Evolutionary conservation across 805 yeast species (phyloP).

Genomic region (Candida insectorum): DNA sequence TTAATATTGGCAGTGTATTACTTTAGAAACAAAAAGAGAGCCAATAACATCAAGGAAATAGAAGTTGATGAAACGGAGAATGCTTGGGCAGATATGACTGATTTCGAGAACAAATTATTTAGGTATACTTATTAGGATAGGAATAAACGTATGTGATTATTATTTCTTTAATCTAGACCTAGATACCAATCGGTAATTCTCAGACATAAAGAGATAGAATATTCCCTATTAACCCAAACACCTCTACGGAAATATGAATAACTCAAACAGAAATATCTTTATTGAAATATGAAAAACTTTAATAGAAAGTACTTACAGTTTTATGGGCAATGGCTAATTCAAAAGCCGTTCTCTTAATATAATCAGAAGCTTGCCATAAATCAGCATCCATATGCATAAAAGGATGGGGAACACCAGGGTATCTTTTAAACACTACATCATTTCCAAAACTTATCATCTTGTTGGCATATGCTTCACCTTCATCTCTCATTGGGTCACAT

Average conservation of each 20-base stretch:
- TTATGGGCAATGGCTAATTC: slow-evolving; percentile 25
- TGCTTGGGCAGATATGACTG: slow-evolving; percentile 48
- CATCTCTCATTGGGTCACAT: slow-evolving; percentile 29
- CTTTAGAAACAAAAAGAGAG: slow-evolving; percentile 34
- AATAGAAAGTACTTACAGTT: slow-evolving; percentile 1
- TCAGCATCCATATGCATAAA: slow-evolving; percentile 30
- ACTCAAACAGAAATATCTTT: no score
- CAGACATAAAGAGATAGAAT: no score
- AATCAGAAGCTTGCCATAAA: slow-evolving; percentile 25
- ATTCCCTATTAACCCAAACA: no score
- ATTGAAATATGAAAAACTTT: no score
- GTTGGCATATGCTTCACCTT: slow-evolving; percentile 27
- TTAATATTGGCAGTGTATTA: slow-evolving; percentile 22
- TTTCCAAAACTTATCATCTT: slow-evolving; percentile 21
- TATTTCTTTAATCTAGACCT: no score
- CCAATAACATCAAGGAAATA: not conserved
- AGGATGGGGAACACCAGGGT: slow-evolving; percentile 30
- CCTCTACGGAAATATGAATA: no score
- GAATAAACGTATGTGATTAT: no score
- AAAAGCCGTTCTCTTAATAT: slow-evolving; percentile 21
- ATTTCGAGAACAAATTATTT: slow-evolving; percentile 35
- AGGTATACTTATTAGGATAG: slow-evolving; percentile 28
- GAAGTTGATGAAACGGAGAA: slow-evolving; percentile 11
- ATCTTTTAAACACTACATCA: slow-evolving; percentile 23
- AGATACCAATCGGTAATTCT: no score